Conservation (phyloP, 768 basidiomycete species). For the Psilocybe cubensis region DNA sequence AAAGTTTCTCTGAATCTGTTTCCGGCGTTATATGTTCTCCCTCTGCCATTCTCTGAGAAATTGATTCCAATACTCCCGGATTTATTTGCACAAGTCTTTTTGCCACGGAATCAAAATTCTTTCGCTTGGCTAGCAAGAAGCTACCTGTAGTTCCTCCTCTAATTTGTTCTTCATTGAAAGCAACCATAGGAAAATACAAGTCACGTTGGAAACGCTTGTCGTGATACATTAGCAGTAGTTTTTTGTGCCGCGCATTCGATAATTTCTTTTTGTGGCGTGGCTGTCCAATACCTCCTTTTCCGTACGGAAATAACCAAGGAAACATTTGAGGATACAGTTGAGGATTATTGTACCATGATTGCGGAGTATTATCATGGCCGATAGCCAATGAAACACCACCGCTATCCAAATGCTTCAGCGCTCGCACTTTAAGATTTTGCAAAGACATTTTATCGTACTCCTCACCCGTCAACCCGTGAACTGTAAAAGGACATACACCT, state of each 20-base stretch:
- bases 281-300: conserved; percentile 36
- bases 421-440: conserved; percentile 21
- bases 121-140: conserved; percentile 27
- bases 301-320: conserved; percentile 49
- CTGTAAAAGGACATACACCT: conserved; percentile 39
- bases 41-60: conserved; percentile 19
- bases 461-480: conserved; percentile 38
- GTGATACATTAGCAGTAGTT: conserved; percentile 36
- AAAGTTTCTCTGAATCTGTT: conserved; percentile 23
- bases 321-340: conserved; percentile 35
- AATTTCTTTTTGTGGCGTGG: conserved; percentile 6
- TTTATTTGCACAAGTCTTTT: conserved; percentile 25
- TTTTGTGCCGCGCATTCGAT: conserved; percentile 27
- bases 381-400: conserved; percentile 30
- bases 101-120: conserved; percentile 28
- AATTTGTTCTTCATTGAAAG: conserved; percentile 43
- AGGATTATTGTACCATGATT: conserved; percentile 37
- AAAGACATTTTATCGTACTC: conserved; percentile 22
- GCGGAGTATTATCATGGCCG: conserved; percentile 26
- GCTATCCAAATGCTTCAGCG: conserved; percentile 29
- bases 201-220: conserved; percentile 45
- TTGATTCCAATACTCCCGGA: conserved; percentile 16
- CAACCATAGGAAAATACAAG: conserved; percentile 36
- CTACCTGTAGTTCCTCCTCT: conserved; percentile 27
- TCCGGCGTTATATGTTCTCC: conserved; percentile 23